Conservation (phyloP, 176 grass and related monocot genomes). For the Bonia amplexicaulis region DNA sequence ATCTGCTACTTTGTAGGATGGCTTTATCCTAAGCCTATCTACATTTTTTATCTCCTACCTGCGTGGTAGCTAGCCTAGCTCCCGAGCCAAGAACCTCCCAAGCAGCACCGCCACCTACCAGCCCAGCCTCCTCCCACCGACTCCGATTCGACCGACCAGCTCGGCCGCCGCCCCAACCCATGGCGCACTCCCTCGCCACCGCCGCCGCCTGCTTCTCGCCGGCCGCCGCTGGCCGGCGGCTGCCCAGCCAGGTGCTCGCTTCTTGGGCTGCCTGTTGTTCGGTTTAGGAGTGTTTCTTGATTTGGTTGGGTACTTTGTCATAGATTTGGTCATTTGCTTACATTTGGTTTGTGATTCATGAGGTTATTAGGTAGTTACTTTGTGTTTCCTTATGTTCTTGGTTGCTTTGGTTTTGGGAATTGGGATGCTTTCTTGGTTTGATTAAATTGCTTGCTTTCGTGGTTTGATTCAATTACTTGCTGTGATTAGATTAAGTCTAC, state of each 20-base stretch:
- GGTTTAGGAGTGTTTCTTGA: neutral
- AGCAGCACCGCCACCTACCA: neutral
- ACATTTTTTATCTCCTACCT: slow-evolving; percentile 29
- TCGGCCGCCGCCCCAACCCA: slow-evolving; percentile 14
- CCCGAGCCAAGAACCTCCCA: neutral
- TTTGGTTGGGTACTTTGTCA: neutral
- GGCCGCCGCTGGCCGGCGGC: slow-evolving; percentile 13
- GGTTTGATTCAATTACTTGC: neutral
- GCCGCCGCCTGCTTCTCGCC: slow-evolving; percentile 33
- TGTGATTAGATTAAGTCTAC: neutral
- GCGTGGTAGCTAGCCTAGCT: slow-evolving; percentile 15
- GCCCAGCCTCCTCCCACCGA: neutral
- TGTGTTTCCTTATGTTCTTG: slow-evolving; percentile 1
- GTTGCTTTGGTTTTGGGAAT: neutral
- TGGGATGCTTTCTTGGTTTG: neutral
- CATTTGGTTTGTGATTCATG: neutral
- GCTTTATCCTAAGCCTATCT: slow-evolving; percentile 35
- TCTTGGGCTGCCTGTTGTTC: neutral
- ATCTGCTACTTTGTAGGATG: slow-evolving; percentile 3
- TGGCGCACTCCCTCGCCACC: slow-evolving; percentile 35
- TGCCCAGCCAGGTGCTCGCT: slow-evolving; percentile 30
- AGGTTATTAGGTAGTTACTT: neutral
- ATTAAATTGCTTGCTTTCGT: neutral
- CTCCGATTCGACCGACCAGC: slow-evolving; percentile 16
- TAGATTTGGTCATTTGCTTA: neutral